A percentile compares a stretch with the other conserved stretches of the same genome.
These are phyloP conservation scores for Hippophae tibetana DNA, from an alignment of 306 rosid species.

Conservation along the genomic window DNA sequence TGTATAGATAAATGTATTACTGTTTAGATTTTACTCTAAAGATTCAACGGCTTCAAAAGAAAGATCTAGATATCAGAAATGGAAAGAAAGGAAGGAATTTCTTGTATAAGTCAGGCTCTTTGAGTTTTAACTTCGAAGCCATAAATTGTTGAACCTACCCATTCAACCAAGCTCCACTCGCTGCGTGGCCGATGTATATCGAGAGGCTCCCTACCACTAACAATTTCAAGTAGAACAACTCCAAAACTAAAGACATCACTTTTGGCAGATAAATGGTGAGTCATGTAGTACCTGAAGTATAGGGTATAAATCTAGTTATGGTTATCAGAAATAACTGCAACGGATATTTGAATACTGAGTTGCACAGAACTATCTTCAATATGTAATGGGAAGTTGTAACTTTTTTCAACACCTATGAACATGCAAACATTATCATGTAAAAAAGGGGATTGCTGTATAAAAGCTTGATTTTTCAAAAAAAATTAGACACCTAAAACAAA, in stretches of 20 bases:
- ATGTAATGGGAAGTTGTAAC: not conserved
- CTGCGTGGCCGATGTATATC: constrained; percentile 57
- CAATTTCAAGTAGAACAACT: constrained; percentile 78
- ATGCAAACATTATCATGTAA: no score
- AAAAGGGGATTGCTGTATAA: no score
- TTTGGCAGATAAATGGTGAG: constrained; percentile 76
- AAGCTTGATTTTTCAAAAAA: no score
- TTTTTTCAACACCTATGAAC: not conserved
- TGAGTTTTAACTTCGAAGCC: no score
- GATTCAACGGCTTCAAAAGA: not conserved
- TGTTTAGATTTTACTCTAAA: not conserved
- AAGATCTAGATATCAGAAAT: no score
- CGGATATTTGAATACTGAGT: not conserved
- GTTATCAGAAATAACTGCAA: no score
- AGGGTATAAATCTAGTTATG: not conserved
- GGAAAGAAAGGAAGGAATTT: no score
- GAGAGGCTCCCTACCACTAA: constrained; percentile 80
- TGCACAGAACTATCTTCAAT: constrained; percentile 11
- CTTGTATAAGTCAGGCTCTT: no score
- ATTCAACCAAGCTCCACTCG: constrained; percentile 92
- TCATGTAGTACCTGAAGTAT: constrained; percentile 63
- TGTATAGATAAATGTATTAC: constrained; percentile 24
- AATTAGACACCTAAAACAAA: not conserved
- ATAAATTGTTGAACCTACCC: constrained; percentile 40
- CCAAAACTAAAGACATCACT: constrained; percentile 95